phyloP scores from a whole-genome alignment of 257 asterid species.

The Solanum etuberosum region DNA sequence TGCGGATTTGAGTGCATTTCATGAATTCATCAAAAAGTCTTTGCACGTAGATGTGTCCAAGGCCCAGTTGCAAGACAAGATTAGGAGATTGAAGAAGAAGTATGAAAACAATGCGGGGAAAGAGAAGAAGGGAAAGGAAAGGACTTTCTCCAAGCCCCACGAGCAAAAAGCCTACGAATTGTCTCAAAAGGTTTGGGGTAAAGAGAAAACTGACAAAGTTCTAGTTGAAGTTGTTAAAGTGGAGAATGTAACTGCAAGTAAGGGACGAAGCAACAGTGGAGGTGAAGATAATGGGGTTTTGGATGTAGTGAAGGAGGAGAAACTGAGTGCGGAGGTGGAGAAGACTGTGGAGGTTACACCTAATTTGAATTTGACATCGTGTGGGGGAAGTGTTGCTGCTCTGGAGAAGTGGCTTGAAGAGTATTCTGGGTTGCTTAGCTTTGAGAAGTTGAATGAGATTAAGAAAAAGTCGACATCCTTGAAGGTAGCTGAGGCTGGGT shows the following conservation, averaged over 20 bases:
- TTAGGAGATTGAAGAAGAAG: constrained; percentile 42
- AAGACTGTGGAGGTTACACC: background rate
- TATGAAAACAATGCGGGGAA: constrained; percentile 27
- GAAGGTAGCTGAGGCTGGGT: constrained; percentile 15
- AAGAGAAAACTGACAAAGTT: constrained; percentile 2
- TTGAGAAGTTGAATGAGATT: constrained; percentile 19
- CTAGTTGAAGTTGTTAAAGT: constrained; percentile 6
- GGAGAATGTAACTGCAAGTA: constrained; percentile 11
- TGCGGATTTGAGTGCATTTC: constrained; percentile 31
- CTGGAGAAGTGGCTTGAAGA: constrained; percentile 26
- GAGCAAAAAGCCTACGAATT: constrained; percentile 37
- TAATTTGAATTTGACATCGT: background rate
- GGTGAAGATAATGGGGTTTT: background rate
- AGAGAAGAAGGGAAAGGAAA: constrained; percentile 30
- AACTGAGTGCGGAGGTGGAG: background rate
- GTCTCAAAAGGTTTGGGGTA: constrained; percentile 45
- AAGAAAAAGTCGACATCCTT: constrained; percentile 29
- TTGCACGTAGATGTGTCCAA: constrained; percentile 27
- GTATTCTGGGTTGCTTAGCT: constrained; percentile 12
- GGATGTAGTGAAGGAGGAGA: constrained; percentile 5
- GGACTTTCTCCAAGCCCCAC: constrained; percentile 25
- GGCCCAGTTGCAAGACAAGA: constrained; percentile 48
- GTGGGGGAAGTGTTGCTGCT: background rate
- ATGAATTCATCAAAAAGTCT: constrained; percentile 32
- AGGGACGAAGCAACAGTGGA: constrained; percentile 6